phyloP scores from a whole-genome alignment of 1,139 yeast species.

The Nadsonia commutata region DNA sequence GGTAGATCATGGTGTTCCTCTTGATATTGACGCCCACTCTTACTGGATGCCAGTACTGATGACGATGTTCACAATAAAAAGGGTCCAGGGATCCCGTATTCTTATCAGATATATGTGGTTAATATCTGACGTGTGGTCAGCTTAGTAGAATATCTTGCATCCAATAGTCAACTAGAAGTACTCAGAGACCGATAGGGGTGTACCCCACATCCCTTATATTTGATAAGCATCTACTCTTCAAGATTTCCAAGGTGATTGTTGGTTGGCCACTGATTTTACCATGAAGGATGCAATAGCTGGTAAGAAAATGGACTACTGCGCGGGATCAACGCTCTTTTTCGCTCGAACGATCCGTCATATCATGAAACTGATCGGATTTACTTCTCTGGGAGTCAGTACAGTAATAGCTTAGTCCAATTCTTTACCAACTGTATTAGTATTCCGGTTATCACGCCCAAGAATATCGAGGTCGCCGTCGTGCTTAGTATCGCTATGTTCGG shows the following conservation, averaged over 20 bases:
- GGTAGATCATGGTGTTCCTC: too few species aligned
- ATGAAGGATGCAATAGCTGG: constrained; percentile 95
- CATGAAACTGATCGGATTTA: constrained; percentile 58
- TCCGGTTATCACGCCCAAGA: constrained; percentile 83
- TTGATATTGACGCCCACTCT: constrained; percentile 93
- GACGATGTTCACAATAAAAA: constrained; percentile 27
- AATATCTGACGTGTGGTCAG: constrained; percentile 82
- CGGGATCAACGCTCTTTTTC: constrained; percentile 92
- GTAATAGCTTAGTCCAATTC: constrained; percentile 74
- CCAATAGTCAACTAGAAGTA: constrained; percentile 59
- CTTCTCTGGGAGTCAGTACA: constrained; percentile 94
- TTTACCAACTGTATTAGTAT: constrained; percentile 87
- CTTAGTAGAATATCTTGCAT: constrained; percentile 69
- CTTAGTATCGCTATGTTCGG: constrained; percentile 91
- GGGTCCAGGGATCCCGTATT: constrained; percentile 67
- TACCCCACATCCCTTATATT: constrained; percentile 64
- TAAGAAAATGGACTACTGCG: constrained; percentile 79
- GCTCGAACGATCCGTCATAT: constrained; percentile 96
- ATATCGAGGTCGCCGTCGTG: constrained; percentile 93
- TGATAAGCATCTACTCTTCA: constrained; percentile 75
- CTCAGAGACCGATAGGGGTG: constrained; percentile 40
- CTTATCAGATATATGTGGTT: constrained; percentile 98
- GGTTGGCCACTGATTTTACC: constrained; percentile 86
- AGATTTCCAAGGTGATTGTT: constrained; percentile 94
- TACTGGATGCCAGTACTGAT: constrained; percentile 78